These are phyloP conservation scores for Chenopodium berlandieri DNA, from an alignment of 148 eudicot genomes.

Conservation along the genomic window DNA sequence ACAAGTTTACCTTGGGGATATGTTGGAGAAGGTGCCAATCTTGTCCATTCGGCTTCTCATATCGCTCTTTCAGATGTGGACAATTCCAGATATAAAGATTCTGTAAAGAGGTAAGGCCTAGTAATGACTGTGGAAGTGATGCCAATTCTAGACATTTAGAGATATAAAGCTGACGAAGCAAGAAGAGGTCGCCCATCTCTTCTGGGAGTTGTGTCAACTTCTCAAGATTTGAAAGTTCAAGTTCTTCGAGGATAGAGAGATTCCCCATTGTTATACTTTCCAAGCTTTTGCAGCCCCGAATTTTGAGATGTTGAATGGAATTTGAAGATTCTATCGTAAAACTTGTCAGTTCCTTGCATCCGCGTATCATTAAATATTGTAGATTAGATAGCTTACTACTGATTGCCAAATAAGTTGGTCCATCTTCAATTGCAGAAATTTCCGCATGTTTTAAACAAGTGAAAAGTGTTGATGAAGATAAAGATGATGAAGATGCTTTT, in stretches of 20 bases:
- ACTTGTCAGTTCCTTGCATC: background rate
- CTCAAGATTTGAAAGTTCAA: background rate
- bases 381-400: background rate
- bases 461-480: background rate
- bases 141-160: background rate
- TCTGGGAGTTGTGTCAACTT: background rate
- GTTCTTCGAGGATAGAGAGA: background rate
- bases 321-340: background rate
- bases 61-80: background rate
- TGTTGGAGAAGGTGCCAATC: constrained; percentile 13
- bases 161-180: background rate
- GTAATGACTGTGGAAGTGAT: background rate
- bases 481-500: background rate
- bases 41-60: background rate
- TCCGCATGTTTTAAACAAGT: background rate
- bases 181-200: background rate
- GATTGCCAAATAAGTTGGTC: background rate
- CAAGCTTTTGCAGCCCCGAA: background rate
- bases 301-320: background rate
- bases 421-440: background rate
- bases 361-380: fast-evolving
- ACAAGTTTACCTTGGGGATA: background rate
- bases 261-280: background rate
- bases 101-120: background rate
- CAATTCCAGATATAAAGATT: background rate